phyloP scores from a whole-genome alignment of 2,329 filamentous ascomycete genomes.

The Fusarium sp. region DNA sequence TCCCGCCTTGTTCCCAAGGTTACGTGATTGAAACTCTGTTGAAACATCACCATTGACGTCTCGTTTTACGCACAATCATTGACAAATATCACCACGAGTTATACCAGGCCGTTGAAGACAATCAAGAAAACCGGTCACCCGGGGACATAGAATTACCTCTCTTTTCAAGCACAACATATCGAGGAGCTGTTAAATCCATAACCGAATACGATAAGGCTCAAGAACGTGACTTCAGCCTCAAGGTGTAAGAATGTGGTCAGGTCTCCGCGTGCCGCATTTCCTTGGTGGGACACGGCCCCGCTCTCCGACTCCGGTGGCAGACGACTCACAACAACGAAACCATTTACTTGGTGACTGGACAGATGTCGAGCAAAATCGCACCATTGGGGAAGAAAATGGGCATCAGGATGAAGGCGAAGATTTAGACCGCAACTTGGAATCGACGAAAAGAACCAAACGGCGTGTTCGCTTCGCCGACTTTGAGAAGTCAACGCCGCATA shows the following conservation, averaged over 20 bases:
- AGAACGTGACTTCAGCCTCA: constrained; percentile 22
- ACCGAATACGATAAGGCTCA: constrained; percentile 9
- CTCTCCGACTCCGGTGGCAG: constrained; percentile 5
- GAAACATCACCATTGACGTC: not conserved
- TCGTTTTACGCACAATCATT: not conserved
- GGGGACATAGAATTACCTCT: not conserved
- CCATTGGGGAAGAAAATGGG: not conserved
- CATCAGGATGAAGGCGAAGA: not conserved
- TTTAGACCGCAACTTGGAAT: not conserved
- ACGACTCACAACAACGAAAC: constrained; percentile 30
- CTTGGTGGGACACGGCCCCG: constrained; percentile 33
- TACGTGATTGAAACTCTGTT: not conserved
- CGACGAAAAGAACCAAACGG: constrained; percentile 2
- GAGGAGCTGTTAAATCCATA: not conserved
- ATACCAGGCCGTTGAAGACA: not conserved
- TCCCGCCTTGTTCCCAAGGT: not conserved
- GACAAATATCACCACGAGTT: not conserved
- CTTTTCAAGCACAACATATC: not conserved
- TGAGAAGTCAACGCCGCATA: constrained; percentile 13
- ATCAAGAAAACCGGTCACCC: not conserved
- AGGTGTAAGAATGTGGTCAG: constrained; percentile 20
- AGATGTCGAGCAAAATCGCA: constrained; percentile 23
- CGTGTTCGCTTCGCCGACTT: constrained; percentile 19
- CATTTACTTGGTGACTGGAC: constrained; percentile 40
- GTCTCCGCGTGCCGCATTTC: constrained; percentile 26